Conservation (phyloP, 164 flowering plant species). For the Vitis amurensis region DNA sequence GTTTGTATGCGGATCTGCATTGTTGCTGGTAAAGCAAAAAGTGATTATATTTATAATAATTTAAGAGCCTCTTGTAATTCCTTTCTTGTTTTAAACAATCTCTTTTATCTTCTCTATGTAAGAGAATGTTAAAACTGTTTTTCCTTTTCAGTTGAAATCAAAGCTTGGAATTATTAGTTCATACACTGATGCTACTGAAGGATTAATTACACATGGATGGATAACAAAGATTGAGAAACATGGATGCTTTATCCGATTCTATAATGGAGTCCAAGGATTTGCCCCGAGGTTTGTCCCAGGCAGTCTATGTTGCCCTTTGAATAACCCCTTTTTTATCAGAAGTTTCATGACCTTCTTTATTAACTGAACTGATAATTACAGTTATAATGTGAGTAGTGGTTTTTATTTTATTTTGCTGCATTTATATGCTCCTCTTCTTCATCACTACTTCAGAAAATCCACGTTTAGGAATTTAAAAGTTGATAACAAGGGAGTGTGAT, state of each 20-base stretch:
- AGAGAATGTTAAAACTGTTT: not conserved
- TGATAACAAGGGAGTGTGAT: too few species aligned
- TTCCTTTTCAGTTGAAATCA: conserved; percentile 69
- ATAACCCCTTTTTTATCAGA: not conserved
- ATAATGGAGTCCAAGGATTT: conserved; percentile 97
- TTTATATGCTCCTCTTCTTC: not conserved
- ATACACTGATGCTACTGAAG: conserved; percentile 79
- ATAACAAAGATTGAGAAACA: conserved; percentile 82
- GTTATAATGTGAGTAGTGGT: not conserved
- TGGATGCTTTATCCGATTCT: conserved; percentile 94
- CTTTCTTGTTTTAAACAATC: not conserved
- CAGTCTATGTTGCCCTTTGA: not conserved
- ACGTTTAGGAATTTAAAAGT: too few species aligned
- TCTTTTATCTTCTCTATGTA: not conserved
- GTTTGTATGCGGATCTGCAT: not conserved
- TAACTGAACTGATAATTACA: not conserved
- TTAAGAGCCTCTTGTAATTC: not conserved
- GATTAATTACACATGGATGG: conserved; percentile 96
- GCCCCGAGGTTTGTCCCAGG: conserved; percentile 58
- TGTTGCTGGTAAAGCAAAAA: not conserved
- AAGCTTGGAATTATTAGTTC: conserved; percentile 80
- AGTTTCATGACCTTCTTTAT: not conserved
- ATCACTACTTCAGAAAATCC: not conserved
- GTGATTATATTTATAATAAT: not conserved
- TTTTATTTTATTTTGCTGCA: not conserved